These are phyloP conservation scores for Rhizopus sp. DNA, from an alignment of 371 early-diverging fungal species.

Conservation along the genomic window DNA sequence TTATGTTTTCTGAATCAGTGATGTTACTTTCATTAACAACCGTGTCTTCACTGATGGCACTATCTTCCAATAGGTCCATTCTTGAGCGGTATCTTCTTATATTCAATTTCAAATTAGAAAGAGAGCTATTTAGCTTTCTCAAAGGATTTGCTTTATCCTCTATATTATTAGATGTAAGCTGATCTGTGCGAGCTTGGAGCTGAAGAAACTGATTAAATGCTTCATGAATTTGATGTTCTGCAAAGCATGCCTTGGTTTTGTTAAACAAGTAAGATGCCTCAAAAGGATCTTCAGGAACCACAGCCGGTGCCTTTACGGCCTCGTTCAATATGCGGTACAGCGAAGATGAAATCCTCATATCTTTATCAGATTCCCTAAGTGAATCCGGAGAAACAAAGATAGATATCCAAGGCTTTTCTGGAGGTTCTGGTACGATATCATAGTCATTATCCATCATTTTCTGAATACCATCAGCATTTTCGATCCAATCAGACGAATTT, in stretches of 20 bases:
- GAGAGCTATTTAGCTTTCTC: conserved; percentile 40
- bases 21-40: conserved; percentile 2
- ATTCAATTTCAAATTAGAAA: conserved; percentile 41
- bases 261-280: conserved; percentile 34
- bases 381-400: conserved; percentile 31
- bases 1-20: not conserved
- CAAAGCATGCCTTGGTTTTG: conserved; percentile 7
- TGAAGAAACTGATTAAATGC: conserved; percentile 33
- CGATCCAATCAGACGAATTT: conserved; percentile 33
- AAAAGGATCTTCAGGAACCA: conserved; percentile 35
- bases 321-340: conserved; percentile 38
- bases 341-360: conserved; percentile 28
- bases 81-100: conserved; percentile 32
- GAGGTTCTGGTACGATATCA: conserved; percentile 26
- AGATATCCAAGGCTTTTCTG: conserved; percentile 45
- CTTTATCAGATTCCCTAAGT: conserved; percentile 19
- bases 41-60: conserved; percentile 17
- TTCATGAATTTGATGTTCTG: conserved; percentile 21
- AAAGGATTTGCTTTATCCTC: conserved; percentile 15
- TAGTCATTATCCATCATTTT: conserved; percentile 39
- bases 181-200: conserved; percentile 4
- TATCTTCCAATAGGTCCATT: conserved; percentile 20
- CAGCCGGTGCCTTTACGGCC: conserved; percentile 26
- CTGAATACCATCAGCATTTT: conserved; percentile 27
- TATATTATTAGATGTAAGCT: not conserved